Evolutionary conservation across 345 rosid genomes (phyloP).

Genomic region (Gossypium sturtianum): DNA sequence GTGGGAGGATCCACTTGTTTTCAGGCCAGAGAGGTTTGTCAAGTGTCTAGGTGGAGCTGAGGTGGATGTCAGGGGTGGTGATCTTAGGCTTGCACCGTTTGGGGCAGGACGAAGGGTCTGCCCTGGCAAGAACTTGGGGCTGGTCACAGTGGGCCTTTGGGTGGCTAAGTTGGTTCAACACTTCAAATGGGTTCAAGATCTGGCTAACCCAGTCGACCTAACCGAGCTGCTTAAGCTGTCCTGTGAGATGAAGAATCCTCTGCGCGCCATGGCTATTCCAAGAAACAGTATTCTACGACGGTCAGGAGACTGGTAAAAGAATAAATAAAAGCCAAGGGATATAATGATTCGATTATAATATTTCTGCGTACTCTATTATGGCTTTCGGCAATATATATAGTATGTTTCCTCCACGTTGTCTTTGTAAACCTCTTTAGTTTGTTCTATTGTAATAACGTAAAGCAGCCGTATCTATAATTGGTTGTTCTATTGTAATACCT

Average conservation of each 20-base stretch:
- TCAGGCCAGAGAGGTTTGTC: conserved; percentile 40
- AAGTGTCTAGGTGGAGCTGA: conserved; percentile 22
- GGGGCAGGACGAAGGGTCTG: conserved; percentile 60
- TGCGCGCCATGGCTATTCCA: conserved; percentile 29
- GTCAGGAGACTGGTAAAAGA: too few relatives aligned
- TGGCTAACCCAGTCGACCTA: conserved; percentile 28
- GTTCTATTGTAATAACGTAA: too few relatives aligned
- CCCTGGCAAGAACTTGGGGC: conserved; percentile 47
- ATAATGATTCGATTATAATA: too few relatives aligned
- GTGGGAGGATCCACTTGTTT: conserved; percentile 35
- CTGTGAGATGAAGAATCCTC: conserved; percentile 47
- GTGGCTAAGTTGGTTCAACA: conserved; percentile 37
- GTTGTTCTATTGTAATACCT: too few relatives aligned
- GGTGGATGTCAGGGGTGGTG: conserved; percentile 35
- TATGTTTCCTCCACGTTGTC: too few relatives aligned
- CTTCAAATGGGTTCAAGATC: conserved; percentile 40
- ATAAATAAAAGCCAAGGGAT: too few relatives aligned
- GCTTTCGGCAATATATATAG: too few relatives aligned
- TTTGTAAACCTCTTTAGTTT: too few relatives aligned
- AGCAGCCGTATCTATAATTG: too few relatives aligned
- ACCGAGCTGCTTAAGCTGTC: conserved; percentile 39
- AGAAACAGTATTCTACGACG: not conserved
- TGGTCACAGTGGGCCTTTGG: conserved; percentile 38
- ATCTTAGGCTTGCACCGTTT: conserved; percentile 50
- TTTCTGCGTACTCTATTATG: too few relatives aligned